Evolutionary conservation across 306 rosid genomes (phyloP).

Genomic region (Citrullus colocynthis): DNA sequence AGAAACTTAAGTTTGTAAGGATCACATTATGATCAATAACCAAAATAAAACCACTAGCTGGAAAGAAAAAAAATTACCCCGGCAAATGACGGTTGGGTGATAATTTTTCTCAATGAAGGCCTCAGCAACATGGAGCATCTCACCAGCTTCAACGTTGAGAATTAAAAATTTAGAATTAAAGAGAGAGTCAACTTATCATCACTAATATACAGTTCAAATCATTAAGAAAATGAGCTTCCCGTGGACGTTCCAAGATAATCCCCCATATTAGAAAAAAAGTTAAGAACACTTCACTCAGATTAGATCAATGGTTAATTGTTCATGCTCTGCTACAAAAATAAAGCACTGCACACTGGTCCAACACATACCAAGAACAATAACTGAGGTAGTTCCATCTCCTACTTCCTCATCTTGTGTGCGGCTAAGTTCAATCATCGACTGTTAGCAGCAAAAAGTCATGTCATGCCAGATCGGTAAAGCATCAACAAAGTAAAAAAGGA

Average conservation of each 20-base stretch:
- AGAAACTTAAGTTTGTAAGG: not conserved
- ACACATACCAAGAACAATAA: conserved; percentile 81
- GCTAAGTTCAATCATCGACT: conserved; percentile 96
- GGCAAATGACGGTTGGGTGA: conserved; percentile 95
- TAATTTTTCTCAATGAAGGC: conserved; percentile 74
- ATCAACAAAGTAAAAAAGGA: not conserved
- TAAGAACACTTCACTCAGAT: not conserved
- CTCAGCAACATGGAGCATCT: conserved; percentile 98
- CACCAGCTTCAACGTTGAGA: conserved; percentile 58
- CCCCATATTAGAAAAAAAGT: not conserved
- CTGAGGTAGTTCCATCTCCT: conserved; percentile 97
- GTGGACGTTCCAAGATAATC: not conserved
- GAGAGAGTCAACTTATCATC: not conserved
- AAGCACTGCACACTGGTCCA: not conserved
- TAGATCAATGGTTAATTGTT: not conserved
- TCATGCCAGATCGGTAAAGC: conserved; percentile 5
- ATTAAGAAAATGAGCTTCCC: not conserved
- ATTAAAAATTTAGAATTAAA: not conserved
- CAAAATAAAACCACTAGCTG: not conserved
- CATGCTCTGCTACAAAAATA: not conserved
- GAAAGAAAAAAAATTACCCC: conserved; percentile 40
- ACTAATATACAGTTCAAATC: not conserved
- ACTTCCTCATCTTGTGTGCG: conserved; percentile 98
- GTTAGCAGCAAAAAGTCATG: conserved; percentile 3
- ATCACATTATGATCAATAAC: not conserved